These are phyloP conservation scores for Polyporus arcularius DNA, from an alignment of 768 basidiomycete genomes.

Conservation along the genomic window DNA sequence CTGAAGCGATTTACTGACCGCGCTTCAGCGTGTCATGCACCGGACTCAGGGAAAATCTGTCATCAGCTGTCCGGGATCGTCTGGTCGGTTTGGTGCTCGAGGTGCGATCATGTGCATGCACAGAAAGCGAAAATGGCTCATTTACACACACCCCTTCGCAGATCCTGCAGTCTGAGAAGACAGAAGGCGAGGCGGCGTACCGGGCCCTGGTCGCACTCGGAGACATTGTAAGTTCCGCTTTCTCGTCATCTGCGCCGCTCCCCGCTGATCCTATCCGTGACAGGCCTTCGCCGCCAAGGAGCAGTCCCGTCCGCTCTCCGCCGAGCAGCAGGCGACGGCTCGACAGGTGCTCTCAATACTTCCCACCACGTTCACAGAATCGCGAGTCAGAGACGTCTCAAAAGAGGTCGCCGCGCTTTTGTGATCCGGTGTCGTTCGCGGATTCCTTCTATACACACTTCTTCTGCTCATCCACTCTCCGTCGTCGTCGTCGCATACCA, in stretches of 20 bases:
- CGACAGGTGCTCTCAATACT: conserved; percentile 41
- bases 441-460: neutral
- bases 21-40: conserved; percentile 65
- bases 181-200: conserved; percentile 71
- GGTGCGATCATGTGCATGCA: conserved; percentile 35
- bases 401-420: conserved; percentile 18
- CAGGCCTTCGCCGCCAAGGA: conserved; percentile 54
- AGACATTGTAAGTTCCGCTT: conserved; percentile 51
- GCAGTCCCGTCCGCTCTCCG: conserved; percentile 36
- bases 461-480: neutral
- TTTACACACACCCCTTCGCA: conserved; percentile 27
- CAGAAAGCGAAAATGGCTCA: neutral
- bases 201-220: conserved; percentile 73
- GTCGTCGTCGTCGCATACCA: neutral
- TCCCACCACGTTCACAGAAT: conserved; percentile 55
- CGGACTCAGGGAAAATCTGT: conserved; percentile 44
- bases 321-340: conserved; percentile 43
- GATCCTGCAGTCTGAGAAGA: conserved; percentile 48
- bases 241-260: neutral
- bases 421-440: neutral
- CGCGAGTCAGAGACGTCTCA: conserved; percentile 47
- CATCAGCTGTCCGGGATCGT: conserved; percentile 25
- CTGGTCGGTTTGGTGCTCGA: conserved; percentile 33
- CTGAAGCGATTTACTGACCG: conserved; percentile 8
- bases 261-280: neutral